A percentile compares a stretch with the other conserved stretches of the same genome.
These are phyloP conservation scores for Candolleomyces efflorescens DNA, from an alignment of 768 basidiomycete genomes.

Conservation along the genomic window DNA sequence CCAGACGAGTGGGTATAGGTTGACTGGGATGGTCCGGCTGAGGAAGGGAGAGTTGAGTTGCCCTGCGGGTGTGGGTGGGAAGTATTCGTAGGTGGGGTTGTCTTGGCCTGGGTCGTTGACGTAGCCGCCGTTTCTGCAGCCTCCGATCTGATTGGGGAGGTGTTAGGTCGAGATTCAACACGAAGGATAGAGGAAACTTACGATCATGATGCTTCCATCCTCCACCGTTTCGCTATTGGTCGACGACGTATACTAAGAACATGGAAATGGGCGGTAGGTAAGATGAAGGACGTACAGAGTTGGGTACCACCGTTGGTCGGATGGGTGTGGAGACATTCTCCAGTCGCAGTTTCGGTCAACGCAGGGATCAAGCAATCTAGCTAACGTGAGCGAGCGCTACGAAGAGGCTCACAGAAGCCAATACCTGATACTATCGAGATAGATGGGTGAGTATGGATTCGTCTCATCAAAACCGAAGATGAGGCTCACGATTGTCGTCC, in stretches of 20 bases:
- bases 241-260: background rate
- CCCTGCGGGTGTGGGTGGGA: constrained; percentile 54
- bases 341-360: constrained; percentile 56
- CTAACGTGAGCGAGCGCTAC: background rate
- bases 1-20: constrained; percentile 72
- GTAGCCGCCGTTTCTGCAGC: constrained; percentile 60
- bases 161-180: background rate
- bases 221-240: constrained; percentile 51
- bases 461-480: background rate
- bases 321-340: constrained; percentile 36
- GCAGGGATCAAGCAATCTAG: constrained; percentile 61
- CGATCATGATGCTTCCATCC: constrained; percentile 59
- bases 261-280: background rate
- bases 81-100: constrained; percentile 80
- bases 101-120: constrained; percentile 63
- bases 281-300: constrained; percentile 43
- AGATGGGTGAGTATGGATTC: background rate
- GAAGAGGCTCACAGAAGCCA: constrained; percentile 3
- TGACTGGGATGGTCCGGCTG: constrained; percentile 61
- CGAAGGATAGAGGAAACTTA: constrained; percentile 16
- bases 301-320: constrained; percentile 71
- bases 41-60: constrained; percentile 65
- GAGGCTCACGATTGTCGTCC: constrained; percentile 50
- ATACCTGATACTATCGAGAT: constrained; percentile 38
- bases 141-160: constrained; percentile 41